Percentiles rank a stretch among this genome's conserved stretches.
Evolutionary conservation across 2,329 filamentous ascomycete species (phyloP).

Genomic region (Calonectria henricotiae): DNA sequence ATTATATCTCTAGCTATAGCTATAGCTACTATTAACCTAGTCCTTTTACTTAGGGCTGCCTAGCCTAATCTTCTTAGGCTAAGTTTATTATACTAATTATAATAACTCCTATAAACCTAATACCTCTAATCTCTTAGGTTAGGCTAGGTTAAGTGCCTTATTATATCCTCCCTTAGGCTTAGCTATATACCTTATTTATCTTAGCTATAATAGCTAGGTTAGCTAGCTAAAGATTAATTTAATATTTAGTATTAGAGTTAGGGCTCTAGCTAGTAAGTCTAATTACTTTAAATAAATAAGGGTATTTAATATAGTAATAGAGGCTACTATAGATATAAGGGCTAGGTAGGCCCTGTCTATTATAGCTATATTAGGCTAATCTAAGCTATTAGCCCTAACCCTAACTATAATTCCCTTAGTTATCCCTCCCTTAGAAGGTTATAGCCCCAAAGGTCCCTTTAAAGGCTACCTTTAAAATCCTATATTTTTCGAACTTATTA

Average conservation of each 20-base stretch:
- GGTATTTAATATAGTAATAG: slow-evolving; percentile 25
- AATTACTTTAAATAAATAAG: slow-evolving; percentile 7
- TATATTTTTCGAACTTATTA: background rate
- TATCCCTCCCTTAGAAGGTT: no score
- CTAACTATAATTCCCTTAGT: background rate
- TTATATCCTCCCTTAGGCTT: no score
- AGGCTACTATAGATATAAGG: background rate
- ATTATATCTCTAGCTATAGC: background rate
- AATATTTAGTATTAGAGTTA: slow-evolving; percentile 5
- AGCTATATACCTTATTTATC: background rate
- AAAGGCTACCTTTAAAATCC: no score
- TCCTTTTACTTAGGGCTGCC: background rate
- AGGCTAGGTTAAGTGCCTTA: background rate
- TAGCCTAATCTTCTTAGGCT: no score
- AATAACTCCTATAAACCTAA: background rate
- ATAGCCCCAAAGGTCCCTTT: no score
- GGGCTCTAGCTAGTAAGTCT: background rate
- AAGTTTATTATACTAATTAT: background rate
- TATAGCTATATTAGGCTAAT: background rate
- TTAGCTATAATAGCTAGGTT: background rate
- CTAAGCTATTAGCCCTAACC: background rate
- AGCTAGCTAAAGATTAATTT: slow-evolving; percentile 13
- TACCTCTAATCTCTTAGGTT: background rate
- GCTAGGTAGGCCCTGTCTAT: no score
- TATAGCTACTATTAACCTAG: background rate